Percentiles rank a stretch among this genome's conserved stretches.
Evolutionary conservation across 805 yeast genomes (phyloP).

Genomic region (Yarrowia sp.): DNA sequence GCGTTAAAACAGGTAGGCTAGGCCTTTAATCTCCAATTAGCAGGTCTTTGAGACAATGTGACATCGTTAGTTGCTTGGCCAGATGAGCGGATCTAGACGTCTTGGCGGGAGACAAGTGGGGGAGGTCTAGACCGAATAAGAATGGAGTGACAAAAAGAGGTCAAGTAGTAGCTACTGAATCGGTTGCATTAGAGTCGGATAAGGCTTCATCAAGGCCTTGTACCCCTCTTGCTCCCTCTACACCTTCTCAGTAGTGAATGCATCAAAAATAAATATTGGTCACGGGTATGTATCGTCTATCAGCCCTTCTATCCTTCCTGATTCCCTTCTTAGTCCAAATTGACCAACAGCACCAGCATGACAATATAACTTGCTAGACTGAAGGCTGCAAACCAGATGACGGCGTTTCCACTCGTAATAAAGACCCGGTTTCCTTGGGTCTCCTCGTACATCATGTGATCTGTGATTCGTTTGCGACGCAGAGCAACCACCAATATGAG

Average conservation of each 20-base stretch:
- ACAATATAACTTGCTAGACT: constrained; percentile 19
- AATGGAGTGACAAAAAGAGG: too few relatives aligned
- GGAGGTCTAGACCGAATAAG: too few relatives aligned
- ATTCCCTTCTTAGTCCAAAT: background rate
- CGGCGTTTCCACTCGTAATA: constrained; percentile 35
- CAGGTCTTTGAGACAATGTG: too few relatives aligned
- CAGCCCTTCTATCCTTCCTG: background rate
- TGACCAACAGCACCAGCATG: constrained; percentile 18
- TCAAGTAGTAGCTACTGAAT: too few relatives aligned
- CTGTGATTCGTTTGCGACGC: constrained; percentile 14
- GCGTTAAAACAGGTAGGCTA: too few relatives aligned
- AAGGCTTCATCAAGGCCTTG: too few relatives aligned
- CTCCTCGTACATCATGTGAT: constrained; percentile 37
- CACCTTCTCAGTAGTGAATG: background rate
- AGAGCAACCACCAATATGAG: constrained; percentile 53
- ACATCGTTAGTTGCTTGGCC: too few relatives aligned
- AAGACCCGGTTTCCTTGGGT: constrained; percentile 19
- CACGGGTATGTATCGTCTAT: background rate
- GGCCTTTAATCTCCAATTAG: too few relatives aligned
- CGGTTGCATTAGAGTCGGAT: too few relatives aligned
- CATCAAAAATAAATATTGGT: background rate
- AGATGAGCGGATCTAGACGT: too few relatives aligned
- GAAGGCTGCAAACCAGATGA: constrained; percentile 11
- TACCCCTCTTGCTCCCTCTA: too few relatives aligned
- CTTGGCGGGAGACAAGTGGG: too few relatives aligned